Evolutionary conservation across 2,329 filamentous ascomycete species (phyloP), one percentile per base, ranked within the genome.

Genomic region (Dothistroma pini): DNA sequence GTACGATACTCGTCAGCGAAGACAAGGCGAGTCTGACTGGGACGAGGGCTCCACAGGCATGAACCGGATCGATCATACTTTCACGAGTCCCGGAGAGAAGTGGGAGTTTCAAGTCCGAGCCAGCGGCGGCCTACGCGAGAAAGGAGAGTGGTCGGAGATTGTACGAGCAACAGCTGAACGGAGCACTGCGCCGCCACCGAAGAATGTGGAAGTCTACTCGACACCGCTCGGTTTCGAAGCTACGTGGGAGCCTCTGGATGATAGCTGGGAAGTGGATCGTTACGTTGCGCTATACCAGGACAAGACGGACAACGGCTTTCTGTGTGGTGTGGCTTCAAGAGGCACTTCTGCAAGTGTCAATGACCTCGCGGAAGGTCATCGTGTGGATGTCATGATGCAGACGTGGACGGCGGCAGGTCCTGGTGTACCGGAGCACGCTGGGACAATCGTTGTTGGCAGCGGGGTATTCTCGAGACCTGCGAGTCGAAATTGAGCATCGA

Each of bases 71-170:
- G 63, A 67, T 38, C 62, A 63, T 25, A 58, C 49, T 11, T 62
- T 63, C 52, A 65, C 65, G 14, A 51, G 14, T 22, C 44, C 59
- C 2, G 61, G 58, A 2, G 51, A 51, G 14, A 41, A 60, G 14
- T 67, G 63, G 63, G 61, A 67, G 35, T 62, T 57, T 32, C 61
- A 63, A 53, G 63, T 64, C 25, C 59, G 61, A 19, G 50, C 60
- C 1, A 58, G 53, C 6, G 34, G 49, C 22, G 63, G 65, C 12
- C 47, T 52, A 14, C 35, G 49, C 34, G 56, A 62, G 21, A 52
- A 54, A 34, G 58, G 58, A 12, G 52, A 57, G 2, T 67, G 65
- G 65, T 59, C 58, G 5, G 35, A 54, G 2, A 48, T 59, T 32
- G 63, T 60, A 1, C 41, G 21, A 12, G 61, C 57, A 2, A 59